Evolutionary conservation across 2,329 filamentous ascomycete species (phyloP), one percentile per base, ranked within the genome.

Genomic region (Drechmeria coniospora): DNA sequence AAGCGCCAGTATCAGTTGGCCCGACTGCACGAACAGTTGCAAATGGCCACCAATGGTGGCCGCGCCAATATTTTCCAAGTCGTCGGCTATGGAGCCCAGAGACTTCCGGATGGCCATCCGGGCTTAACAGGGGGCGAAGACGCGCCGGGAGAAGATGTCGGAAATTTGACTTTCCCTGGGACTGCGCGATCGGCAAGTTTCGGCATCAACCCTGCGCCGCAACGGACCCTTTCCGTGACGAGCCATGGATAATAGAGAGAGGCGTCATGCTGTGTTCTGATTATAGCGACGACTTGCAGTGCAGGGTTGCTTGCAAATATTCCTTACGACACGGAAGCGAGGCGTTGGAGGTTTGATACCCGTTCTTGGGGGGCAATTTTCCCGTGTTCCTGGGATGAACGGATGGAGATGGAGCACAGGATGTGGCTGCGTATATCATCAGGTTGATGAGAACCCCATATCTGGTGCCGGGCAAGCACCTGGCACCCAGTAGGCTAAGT

Each of bases 31-130:
- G 72, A 79, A 40, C 73, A 79, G 48, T 51, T 79, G 5, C 65
- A 73, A 35, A 68, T 69, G 39, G 74, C 74, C 5, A 75, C 74
- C 0, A 78, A 75, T 35, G 69, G 69, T 22, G 72, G 72, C 7
- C 64, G 68, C 13, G 63, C 67, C 32, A 77, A 76, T 36, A 77
- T 77, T 15, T 77, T 76, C 46, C 67, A 61, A 36, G 68, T 75
- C 2, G 54, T 56, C 6, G 68, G 68, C 8, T 64, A 54, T 33
- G 69, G 69, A 3, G 58, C 62, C 10, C 69, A 74, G 45, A 65
- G 53, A 36, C 50, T 70, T 15, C 54, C 63, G 1, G 60, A 65
- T 1, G 57, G 55, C 4, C 64, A 69, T 37, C 56, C 56, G 0
- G 60, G 54, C 8, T 37, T 56, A 8, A 34, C 57, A 6, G 61